These are phyloP conservation scores for Pythium pyrilobum DNA, from an alignment of 352 stramenopile genomes.

Conservation along the genomic window DNA sequence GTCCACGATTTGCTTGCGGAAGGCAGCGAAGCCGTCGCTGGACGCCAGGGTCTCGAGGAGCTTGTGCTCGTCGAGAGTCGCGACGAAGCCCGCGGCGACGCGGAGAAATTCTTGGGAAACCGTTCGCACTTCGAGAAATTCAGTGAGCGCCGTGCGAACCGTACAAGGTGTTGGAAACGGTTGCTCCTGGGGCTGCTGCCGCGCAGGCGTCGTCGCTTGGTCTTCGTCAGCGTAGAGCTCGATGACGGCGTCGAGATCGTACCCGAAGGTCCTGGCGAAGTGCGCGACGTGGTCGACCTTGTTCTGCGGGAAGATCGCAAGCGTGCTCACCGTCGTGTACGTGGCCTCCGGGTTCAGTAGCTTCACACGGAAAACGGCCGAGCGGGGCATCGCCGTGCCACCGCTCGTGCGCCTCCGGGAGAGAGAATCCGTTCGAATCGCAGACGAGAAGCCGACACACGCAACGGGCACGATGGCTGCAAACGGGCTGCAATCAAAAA, in stretches of 20 bases:
- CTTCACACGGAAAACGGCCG: conserved; percentile 42
- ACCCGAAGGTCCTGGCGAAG: conserved; percentile 62
- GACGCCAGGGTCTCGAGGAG: conserved; percentile 35
- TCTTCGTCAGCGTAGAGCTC: conserved; percentile 34
- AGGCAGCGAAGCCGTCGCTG: conserved; percentile 78
- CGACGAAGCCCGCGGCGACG: conserved; percentile 39
- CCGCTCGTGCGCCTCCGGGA: too few relatives aligned
- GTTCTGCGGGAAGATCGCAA: conserved; percentile 83
- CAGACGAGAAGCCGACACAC: background rate
- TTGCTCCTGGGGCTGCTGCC: conserved; percentile 22
- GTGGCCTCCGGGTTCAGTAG: conserved; percentile 40
- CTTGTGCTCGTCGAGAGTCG: conserved; percentile 33
- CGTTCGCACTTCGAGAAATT: conserved; percentile 88
- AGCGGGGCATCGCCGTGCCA: conserved; percentile 11
- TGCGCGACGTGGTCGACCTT: conserved; percentile 45
- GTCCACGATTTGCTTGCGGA: conserved; percentile 72
- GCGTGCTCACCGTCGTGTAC: conserved; percentile 85
- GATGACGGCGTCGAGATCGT: conserved; percentile 83
- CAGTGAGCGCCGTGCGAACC: conserved; percentile 79
- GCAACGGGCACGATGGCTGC: conserved; percentile 6
- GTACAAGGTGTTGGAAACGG: conserved; percentile 89
- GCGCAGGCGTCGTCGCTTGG: background rate
- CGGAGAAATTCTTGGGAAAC: conserved; percentile 56
- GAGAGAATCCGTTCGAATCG: too few relatives aligned
- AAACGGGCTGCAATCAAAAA: conserved; percentile 14